Percentiles rank a stretch among this genome's conserved stretches.
Conservation (phyloP, 2,329 filamentous ascomycete genomes). For the Fusarium lyarnte region DNA sequence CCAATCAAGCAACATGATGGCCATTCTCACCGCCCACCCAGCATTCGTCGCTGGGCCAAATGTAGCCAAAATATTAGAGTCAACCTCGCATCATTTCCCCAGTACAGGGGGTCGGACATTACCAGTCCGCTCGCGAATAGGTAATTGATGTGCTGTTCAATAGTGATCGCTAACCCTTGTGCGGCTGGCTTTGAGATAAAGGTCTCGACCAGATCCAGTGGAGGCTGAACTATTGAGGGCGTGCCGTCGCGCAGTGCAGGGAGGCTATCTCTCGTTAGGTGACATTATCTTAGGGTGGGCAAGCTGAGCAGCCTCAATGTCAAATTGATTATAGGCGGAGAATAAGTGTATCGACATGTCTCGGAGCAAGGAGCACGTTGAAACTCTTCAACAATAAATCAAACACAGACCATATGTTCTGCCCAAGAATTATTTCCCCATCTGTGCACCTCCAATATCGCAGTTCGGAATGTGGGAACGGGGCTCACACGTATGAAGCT, state of each 20-base stretch:
- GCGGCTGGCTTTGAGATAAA: constrained; percentile 7
- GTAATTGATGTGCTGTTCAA: neutral
- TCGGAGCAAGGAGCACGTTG: constrained; percentile 16
- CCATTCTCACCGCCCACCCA: constrained; percentile 20
- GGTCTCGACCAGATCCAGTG: constrained; percentile 8
- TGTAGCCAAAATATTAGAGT: constrained; percentile 30
- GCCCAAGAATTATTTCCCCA: constrained; percentile 20
- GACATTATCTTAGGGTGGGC: neutral
- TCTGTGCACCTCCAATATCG: constrained; percentile 30
- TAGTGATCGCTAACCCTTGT: constrained; percentile 10
- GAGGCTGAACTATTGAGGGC: constrained; percentile 24
- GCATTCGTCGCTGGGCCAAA: neutral
- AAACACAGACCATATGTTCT: constrained; percentile 14
- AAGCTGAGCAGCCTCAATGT: neutral
- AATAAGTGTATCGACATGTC: constrained; percentile 9
- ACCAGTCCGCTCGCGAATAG: neutral
- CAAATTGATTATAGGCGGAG: neutral
- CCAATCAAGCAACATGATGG: constrained; percentile 18
- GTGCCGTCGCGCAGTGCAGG: constrained; percentile 13
- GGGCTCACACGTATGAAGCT: constrained; percentile 27
- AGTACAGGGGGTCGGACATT: constrained; percentile 34
- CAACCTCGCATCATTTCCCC: constrained; percentile 35
- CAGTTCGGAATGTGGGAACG: constrained; percentile 27
- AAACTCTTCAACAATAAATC: constrained; percentile 6
- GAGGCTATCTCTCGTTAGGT: constrained; percentile 2